Evolutionary conservation across 208 protist genomes (phyloP).

Genomic region (Leishmania tarentolae): DNA sequence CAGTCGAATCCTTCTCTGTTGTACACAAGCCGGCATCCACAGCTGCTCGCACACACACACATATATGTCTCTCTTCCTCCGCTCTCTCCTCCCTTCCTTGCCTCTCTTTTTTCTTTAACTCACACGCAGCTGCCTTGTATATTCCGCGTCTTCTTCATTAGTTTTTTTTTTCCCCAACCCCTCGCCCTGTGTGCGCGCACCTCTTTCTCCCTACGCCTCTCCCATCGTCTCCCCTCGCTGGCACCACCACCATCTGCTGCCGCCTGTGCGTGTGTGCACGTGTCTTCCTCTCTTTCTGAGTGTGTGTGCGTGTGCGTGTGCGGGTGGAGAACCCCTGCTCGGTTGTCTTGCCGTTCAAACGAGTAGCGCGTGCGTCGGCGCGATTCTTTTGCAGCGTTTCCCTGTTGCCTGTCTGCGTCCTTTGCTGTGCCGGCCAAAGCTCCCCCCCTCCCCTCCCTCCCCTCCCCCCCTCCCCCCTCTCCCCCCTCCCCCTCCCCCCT

Average conservation of each 20-base stretch:
- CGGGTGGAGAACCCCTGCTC: not conserved
- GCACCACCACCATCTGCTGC: not conserved
- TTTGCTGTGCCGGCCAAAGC: too few species aligned
- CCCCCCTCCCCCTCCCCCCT: conserved; percentile 3
- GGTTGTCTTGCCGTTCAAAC: too few species aligned
- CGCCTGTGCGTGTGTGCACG: not conserved
- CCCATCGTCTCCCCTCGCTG: not conserved
- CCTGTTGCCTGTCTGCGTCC: conserved; percentile 1
- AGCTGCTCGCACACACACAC: not conserved
- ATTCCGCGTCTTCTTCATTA: not conserved
- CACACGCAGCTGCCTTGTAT: not conserved
- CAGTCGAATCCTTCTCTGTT: not conserved
- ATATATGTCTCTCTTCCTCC: not conserved
- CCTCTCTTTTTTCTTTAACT: too few species aligned
- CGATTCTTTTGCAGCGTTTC: not conserved
- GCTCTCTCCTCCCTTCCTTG: not conserved
- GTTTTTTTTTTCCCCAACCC: not conserved
- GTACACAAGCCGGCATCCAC: not conserved
- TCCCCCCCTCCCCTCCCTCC: too few species aligned
- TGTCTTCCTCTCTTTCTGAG: not conserved
- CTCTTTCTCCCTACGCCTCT: not conserved
- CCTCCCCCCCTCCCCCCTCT: too few species aligned
- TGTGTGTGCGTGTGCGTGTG: not conserved
- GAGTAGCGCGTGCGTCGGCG: not conserved
- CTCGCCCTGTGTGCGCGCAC: not conserved